Evolutionary conservation across 2,329 filamentous ascomycete species (phyloP).

Genomic region (Alternaria panax): DNA sequence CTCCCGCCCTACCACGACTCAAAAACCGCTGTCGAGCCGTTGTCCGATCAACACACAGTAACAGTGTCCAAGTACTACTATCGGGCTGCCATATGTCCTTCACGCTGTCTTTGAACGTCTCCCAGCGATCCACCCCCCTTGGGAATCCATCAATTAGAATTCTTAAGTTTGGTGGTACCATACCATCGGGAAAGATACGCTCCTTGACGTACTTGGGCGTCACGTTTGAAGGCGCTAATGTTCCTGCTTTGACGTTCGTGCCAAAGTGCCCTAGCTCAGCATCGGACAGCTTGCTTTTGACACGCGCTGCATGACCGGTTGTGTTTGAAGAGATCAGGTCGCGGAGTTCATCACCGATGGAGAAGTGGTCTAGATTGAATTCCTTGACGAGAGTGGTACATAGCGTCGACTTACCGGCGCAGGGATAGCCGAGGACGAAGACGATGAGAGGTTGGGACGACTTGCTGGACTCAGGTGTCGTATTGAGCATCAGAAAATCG

Average conservation of each 20-base stretch:
- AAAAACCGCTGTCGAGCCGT: conserved; percentile 7
- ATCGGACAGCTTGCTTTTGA: conserved; percentile 8
- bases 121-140: conserved; percentile 11
- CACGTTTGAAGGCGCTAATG: conserved; percentile 5
- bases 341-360: conserved; percentile 19
- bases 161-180: not conserved
- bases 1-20: conserved; percentile 14
- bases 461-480: not conserved
- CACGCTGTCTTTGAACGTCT: conserved; percentile 8
- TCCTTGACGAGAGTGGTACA: conserved; percentile 7
- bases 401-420: conserved; percentile 22
- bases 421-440: conserved; percentile 19
- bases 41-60: conserved; percentile 6
- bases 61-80: not conserved
- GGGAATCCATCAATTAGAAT: conserved; percentile 23
- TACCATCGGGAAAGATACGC: conserved; percentile 11
- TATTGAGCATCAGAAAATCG: not conserved
- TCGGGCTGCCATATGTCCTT: conserved; percentile 5
- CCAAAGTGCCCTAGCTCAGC: conserved; percentile 7
- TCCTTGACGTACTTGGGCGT: conserved; percentile 15
- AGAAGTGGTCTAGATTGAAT: conserved; percentile 18
- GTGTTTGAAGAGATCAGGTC: conserved; percentile 9
- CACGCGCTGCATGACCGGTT: conserved; percentile 3
- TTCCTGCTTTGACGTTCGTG: conserved; percentile 8
- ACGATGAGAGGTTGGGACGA: conserved; percentile 3